Evolutionary conservation across 257 asterid species (phyloP), one percentile per base, ranked within the genome.

Genomic region (Solanum ahanhuiri): DNA sequence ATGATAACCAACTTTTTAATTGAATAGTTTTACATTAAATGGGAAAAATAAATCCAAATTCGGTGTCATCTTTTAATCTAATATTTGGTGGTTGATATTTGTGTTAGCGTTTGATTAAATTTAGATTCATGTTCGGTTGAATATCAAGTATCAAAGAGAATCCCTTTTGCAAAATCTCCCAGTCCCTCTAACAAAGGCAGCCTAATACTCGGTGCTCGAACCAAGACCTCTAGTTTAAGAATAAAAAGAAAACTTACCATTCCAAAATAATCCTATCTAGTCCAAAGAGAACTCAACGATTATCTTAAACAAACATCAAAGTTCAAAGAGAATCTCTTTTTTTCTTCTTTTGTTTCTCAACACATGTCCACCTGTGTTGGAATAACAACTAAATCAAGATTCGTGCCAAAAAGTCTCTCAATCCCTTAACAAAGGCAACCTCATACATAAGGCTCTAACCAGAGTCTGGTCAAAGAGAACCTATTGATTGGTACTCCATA

Each of bases 31-130:
- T 2, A 54, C 23, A 20, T 48, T 48, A 3, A 14, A 48, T 48
- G 63, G 3, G 3, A 10, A 63, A 60, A 63, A 63, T 4, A 9
- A 63, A 63, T n/a, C 0, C 15, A 4, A 3, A 2, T 63, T 63
- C 7, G 1, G 6, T n/a, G 31, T n/a, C 31, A n/a, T 63, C 17
- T 9, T n/a, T 63, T 63, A 63, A 63, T 63, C 15, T n/a, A 63
- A 63, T 60, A 22, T 22, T 58, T 58, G 12, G 1, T 58, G 5
- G 2, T 1, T 22, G 28, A 22, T 2, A 4, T 63, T 63, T 10
- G 1, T 60, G 2, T 60, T n/a, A 4, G 15, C 0, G 0, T 18
- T 20, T 0, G 12, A 57, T 20, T 57, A 57, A 57, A 57, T 57
- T 57, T 7, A 20, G 4, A 57, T 57, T 57, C 12, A 54, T 54